Evolutionary conservation across 345 rosid species (phyloP).

Genomic region (Lepidium didymum): DNA sequence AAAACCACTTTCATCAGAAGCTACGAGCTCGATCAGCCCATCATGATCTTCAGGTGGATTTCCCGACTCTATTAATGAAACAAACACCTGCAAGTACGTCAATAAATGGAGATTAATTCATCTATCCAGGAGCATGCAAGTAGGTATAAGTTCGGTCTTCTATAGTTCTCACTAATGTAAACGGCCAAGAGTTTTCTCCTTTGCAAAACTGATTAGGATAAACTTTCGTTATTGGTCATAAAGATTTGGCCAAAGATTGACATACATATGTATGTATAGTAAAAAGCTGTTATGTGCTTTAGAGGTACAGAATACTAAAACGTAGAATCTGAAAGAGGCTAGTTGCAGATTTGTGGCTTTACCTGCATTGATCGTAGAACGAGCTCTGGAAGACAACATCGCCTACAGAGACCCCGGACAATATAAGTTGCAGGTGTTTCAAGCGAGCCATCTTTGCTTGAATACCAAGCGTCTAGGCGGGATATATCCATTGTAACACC

Average conservation of each 20-base stretch:
- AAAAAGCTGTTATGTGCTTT: not conserved
- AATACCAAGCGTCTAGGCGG: conserved; percentile 92
- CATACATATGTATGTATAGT: not conserved
- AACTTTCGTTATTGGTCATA: not conserved
- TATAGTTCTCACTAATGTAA: not conserved
- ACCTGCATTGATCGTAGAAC: conserved; percentile 91
- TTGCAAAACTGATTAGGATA: not conserved
- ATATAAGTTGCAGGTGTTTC: conserved; percentile 76
- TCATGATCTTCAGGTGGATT: conserved; percentile 65
- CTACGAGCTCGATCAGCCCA: conserved; percentile 72
- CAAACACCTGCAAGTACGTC: conserved; percentile 58
- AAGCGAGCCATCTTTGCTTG: conserved; percentile 57
- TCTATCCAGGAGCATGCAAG: not conserved
- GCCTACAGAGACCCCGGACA: conserved; percentile 77
- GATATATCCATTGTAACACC: conserved; percentile 96
- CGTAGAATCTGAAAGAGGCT: not conserved
- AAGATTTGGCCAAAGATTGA: not conserved
- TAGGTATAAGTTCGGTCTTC: not conserved
- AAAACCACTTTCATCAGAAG: conserved; percentile 59
- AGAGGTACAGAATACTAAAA: not conserved
- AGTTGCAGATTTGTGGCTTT: conserved; percentile 1
- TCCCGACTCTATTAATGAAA: conserved; percentile 62
- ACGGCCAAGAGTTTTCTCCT: not conserved
- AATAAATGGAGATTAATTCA: not conserved
- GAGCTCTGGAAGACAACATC: conserved; percentile 91